phyloP scores from a whole-genome alignment of 805 yeast species.

The Barnettozyma siamensis region DNA sequence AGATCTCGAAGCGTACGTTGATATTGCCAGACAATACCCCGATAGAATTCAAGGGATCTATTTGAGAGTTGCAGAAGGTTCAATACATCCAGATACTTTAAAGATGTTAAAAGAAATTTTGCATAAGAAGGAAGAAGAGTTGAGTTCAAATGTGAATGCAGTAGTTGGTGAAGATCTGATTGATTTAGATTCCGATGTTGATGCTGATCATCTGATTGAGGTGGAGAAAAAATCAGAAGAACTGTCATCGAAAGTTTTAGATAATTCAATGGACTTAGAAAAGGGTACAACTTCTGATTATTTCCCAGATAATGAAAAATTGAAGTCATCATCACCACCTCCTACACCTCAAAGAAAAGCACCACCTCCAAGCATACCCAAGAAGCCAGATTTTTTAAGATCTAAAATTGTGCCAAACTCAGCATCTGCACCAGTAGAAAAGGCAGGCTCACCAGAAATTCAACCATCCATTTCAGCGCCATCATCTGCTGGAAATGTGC shows the following conservation, averaged over 20 bases:
- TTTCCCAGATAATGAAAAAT: conserved; percentile 9
- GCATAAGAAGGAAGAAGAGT: conserved; percentile 20
- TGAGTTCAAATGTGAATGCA: conserved; percentile 23
- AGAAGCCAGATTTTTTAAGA: conserved; percentile 19
- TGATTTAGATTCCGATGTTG: conserved; percentile 20
- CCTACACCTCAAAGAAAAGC: conserved; percentile 11
- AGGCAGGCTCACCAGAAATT: not conserved
- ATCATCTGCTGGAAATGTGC: too few species aligned
- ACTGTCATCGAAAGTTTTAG: conserved; percentile 10
- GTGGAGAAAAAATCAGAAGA: conserved; percentile 12
- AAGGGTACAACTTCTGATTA: conserved; percentile 14
- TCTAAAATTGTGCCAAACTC: conserved; percentile 3
- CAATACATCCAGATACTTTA: conserved; percentile 46
- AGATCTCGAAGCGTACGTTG: conserved; percentile 86
- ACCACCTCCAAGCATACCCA: conserved; percentile 23
- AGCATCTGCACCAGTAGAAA: not conserved
- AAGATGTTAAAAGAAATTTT: conserved; percentile 23
- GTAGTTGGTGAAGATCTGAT: conserved; percentile 16
- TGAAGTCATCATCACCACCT: conserved; percentile 1
- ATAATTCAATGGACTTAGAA: conserved; percentile 34
- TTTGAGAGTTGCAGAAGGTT: conserved; percentile 68
- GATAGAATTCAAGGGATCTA: conserved; percentile 65
- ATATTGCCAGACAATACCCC: conserved; percentile 58
- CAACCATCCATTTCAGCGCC: too few species aligned
- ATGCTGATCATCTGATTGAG: conserved; percentile 19